Conservation (phyloP, 2,329 filamentous ascomycete genomes). For the Fusarium caatingaense region DNA sequence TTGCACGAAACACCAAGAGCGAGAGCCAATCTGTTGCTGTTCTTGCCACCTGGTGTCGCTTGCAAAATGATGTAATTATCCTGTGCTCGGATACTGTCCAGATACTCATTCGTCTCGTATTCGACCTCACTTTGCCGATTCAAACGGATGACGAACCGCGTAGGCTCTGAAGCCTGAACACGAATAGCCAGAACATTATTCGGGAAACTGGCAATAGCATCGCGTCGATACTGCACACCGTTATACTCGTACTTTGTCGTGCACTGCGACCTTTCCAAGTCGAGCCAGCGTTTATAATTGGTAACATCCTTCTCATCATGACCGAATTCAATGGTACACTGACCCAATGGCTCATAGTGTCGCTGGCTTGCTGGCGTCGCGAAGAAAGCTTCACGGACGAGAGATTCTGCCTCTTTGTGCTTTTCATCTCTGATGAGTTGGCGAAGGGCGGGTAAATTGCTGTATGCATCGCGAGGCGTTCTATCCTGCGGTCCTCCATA, state of each 20-base stretch:
- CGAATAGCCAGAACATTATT: conserved; percentile 51
- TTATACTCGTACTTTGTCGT: conserved; percentile 53
- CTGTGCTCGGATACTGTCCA: conserved; percentile 38
- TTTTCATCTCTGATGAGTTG: conserved; percentile 40
- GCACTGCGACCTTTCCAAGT: conserved; percentile 52
- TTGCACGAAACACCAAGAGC: conserved; percentile 25
- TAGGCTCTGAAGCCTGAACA: conserved; percentile 34
- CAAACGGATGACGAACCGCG: conserved; percentile 43
- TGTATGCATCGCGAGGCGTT: conserved; percentile 49
- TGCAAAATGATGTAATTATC: conserved; percentile 30
- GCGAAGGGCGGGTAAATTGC: conserved; percentile 33
- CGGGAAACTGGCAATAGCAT: conserved; percentile 57
- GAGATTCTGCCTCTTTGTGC: conserved; percentile 41
- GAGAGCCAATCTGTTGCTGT: conserved; percentile 36
- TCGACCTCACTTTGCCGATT: conserved; percentile 40
- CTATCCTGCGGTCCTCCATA: conserved; percentile 59
- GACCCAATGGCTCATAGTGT: conserved; percentile 50
- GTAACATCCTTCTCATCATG: conserved; percentile 45
- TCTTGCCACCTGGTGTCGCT: conserved; percentile 39
- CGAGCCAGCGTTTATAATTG: conserved; percentile 54
- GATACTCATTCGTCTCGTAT: conserved; percentile 43
- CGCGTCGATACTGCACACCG: conserved; percentile 49
- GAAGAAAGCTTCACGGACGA: conserved; percentile 41
- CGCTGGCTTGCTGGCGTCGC: conserved; percentile 43
- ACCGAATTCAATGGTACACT: conserved; percentile 53